A percentile compares a stretch with the other conserved stretches of the same genome.
Evolutionary conservation across 305 asterid genomes (phyloP).

Genomic region (Solanum hybrid): DNA sequence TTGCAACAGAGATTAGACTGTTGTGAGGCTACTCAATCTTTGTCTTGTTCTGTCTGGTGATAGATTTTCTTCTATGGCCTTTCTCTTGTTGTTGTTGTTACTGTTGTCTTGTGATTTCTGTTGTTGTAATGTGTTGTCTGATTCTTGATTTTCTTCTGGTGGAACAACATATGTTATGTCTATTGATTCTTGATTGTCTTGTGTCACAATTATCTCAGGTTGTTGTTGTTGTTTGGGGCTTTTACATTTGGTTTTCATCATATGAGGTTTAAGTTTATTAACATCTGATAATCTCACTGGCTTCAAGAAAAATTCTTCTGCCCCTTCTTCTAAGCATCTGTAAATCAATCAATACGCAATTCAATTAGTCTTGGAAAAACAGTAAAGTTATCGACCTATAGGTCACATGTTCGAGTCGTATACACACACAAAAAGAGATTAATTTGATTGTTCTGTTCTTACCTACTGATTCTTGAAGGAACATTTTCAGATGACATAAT

Average conservation of each 20-base stretch:
- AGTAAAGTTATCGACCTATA: not conserved
- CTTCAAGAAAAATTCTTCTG: constrained; percentile 75
- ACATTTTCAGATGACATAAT: constrained; percentile 94
- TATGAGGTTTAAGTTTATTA: constrained; percentile 52
- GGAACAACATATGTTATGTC: constrained; percentile 10
- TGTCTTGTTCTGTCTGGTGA: constrained; percentile 59
- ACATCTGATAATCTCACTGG: constrained; percentile 79
- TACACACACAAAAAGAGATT: not conserved
- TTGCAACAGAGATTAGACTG: constrained; percentile 26
- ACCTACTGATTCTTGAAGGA: constrained; percentile 90
- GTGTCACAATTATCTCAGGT: constrained; percentile 17
- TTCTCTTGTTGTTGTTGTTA: constrained; percentile 42
- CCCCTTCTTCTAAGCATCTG: constrained; percentile 96
- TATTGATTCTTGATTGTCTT: constrained; percentile 13
- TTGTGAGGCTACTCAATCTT: constrained; percentile 45
- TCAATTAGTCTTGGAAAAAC: not conserved
- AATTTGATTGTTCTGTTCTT: not conserved
- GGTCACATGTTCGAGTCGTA: not conserved
- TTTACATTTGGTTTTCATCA: constrained; percentile 50
- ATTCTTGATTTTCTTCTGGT: constrained; percentile 3
- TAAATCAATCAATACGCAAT: not conserved
- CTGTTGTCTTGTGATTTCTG: constrained; percentile 18
- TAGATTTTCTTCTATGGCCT: constrained; percentile 50
- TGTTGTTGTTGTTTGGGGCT: constrained; percentile 24
- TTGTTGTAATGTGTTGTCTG: not conserved